Evolutionary conservation across 208 protist genomes (phyloP), one percentile per base, ranked within the genome.

Genomic region (Zelonia costaricensis): DNA sequence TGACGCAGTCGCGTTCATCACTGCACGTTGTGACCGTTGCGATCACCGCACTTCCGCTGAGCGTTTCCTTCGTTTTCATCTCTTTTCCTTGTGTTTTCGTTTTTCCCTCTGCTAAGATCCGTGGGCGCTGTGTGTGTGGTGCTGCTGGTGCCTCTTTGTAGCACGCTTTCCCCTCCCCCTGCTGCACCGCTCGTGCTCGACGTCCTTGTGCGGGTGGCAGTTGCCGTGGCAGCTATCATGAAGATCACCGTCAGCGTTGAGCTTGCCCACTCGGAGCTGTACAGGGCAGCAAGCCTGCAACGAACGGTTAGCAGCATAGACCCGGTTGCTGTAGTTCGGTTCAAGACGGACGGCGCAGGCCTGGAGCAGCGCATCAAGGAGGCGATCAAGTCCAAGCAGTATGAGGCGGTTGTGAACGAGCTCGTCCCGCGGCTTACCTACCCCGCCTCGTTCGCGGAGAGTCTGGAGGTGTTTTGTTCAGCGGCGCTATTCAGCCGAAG

Each of bases 241-340:
- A 76, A 79, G 28, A 88, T 95, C 25, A 93, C 80, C 6, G 40
- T 95, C 49, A 82, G 86, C 52, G 75, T 95, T 42, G 86, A 95
- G 65, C 65, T 95, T 3, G 53, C 67, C 13, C 76, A 92, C 62
- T 68, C 35, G 15, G 86, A 95, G 59, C 52, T 92, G 49, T 10
- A 69, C 16, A 70, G 74, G 8, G 78, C 83, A 35, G 44, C 48
- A 6, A 74, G 72, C 13, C 60, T 95, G 12, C 55, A 86, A 60
- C 58, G 78, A 30, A 74, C 80, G 25, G 61, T 94, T 8, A 78
- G 82, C 36, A 72, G 65, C 16, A 53, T 91, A 35, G 71, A 63
- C 49, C 56, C 62, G 4, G 47, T 42, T 22, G 62, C 55, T 4
- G 61, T 63, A 12, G 80, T 82, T 38, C 76, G 75, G 22, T 65